Evolutionary conservation across 306 rosid species (phyloP), one percentile per base, ranked within the genome.

Genomic region (Vigna trinervia): DNA sequence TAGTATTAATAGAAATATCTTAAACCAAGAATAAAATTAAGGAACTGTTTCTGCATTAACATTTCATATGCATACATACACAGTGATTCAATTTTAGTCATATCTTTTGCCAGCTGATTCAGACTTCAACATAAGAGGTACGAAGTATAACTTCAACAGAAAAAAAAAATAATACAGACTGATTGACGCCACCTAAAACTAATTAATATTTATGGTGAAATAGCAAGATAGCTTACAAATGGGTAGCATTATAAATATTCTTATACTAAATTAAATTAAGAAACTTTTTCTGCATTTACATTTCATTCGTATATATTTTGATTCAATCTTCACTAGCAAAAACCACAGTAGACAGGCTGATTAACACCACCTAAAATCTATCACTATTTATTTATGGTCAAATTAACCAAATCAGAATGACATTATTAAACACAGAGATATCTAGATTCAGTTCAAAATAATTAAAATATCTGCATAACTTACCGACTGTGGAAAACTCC

Each of bases 401-500:
- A 62, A 69, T 65, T 72, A 36, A 46, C n/a, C 12, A 17, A 64
- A 57, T 48, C 47, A 64, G 77, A 52, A 70, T 38, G 32, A 41
- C 52, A 45, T 58, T 59, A 26, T 4, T 48, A 69, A 65, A 67
- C 36, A 28, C 7, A 58, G 28, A 53, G 46, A 47, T 12, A 48
- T 63, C 39, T 23, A 53, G 62, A 76, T 56, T 15, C 5, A 17
- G 61, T 62, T 47, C 15, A 53, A 50, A 74, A 43, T 80, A 41
- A 15, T 19, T 50, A 65, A 71, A 70, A 71, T 52, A 53, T 26
- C 34, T 5, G 57, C 69, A 32, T 34, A 51, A 52, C 94, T 82
- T 66, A 91, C 97, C 90, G 87, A 76, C 91, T 87, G 80, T 93
- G 97, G 87, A 90, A 91, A 73, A 88, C 82, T 19, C 90, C 90